Evolutionary conservation across 192 early-diverging fungal species (phyloP), one percentile per base, ranked within the genome.

Genomic region (Coemansia asiatica): DNA sequence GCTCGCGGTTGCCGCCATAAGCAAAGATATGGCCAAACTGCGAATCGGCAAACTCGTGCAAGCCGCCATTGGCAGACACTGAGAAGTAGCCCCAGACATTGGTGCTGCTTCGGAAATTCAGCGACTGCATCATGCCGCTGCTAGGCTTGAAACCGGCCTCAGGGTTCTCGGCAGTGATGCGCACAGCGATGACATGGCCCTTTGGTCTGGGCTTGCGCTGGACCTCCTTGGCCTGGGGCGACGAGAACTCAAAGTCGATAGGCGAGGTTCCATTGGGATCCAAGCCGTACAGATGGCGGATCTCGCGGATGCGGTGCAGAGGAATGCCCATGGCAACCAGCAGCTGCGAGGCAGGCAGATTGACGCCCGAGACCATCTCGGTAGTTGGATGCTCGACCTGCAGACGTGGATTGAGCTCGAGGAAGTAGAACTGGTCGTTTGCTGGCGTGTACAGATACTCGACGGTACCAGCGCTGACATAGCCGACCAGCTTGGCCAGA

Each of bases 1-100:
- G 90, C 66, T 93, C 91, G 70, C 97, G 88, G 69, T 93, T 94
- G 54, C 93, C 91, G 47, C 97, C 97, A 69, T 97, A 98, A 12
- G 95, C 89, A 67, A 98, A 98, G 61, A 98, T 92, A 83, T 98
- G 97, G 33, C 97, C 97, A 69, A 98, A 98, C 82, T 98, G 97
- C 26, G 93, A 95, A 74, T 98, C 97, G n/a, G 97, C 97, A 85
- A 91, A 98, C 75, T 98, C 97, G 82, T 98, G 97, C 64, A 98
- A 86, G 64, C 95, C 95, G 66, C 97, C 95, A 29, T 90, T 89
- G 25, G 94, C 86, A 69, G 90, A 92, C 46, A 98, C 95, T 7
- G 93, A 95, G 82, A 98, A 98, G 85, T 97, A 97, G n/a, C 97
- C 97, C 97, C 97, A 97, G 31, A 98, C 97, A 60, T 97, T 97